Evolutionary conservation across 257 asterid genomes (phyloP), one percentile per base, ranked within the genome.

Genomic region (Nicotiana paniculata): DNA sequence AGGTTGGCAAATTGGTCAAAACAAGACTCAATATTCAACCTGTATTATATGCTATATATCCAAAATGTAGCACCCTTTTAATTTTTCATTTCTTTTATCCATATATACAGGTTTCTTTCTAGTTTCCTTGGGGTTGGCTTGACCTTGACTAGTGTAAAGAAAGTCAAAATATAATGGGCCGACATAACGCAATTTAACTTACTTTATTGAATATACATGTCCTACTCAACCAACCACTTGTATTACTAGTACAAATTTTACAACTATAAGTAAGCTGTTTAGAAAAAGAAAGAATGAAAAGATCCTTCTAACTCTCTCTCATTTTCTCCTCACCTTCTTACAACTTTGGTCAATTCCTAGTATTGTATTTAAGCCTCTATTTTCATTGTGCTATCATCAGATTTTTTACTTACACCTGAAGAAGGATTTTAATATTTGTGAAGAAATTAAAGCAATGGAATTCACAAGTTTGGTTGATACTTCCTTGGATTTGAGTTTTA

Each of bases 401-500:
- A 17, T 77, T 58, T 77, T 77, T 21, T 62, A 4, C 7, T 33
- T 5, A 77, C 54, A 77, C 13, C 51, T 77, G 68, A 77, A 77
- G 79, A 74, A 74, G 48, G 78, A 46, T 53, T n/a, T 72, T 43
- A 12, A 43, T 8, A 35, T 46, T 70, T 72, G 35, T 24, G 26
- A 76, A 68, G 30, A 68, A 17, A n/a, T 39, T 72, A 55, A 28
- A 30, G 51, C 83, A 3, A 94, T 94, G 98, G 97, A 94, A 64
- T 93, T 89, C 88, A 86, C 93, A 13, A 81, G 83, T 68, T 82
- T 94, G 84, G 75, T 93, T 69, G 91, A 93, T 84, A 90, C 94
- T 77, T 94, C 98, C 51, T 83, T 94, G 85, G 91, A 93, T 91
- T 97, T 94, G 39, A 91, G 89, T 43, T 15, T 85, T 54, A 91